Base-by-base conservation (phyloP, 148 eudicot species). In the Cornus suecica region DNA sequence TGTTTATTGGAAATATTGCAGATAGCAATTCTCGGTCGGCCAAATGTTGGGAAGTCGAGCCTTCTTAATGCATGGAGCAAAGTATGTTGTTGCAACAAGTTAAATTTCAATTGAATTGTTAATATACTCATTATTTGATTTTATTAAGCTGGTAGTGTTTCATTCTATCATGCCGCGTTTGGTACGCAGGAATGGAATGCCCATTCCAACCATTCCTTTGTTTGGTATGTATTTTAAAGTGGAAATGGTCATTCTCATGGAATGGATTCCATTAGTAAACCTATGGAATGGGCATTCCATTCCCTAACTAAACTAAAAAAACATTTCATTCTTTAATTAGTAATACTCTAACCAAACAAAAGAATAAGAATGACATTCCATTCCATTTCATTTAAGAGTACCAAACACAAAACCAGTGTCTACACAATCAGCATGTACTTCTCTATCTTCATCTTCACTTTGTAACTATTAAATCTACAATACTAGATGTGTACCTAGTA, bases 41-140 rank as follows among this genome's bases (percentile, higher is more conserved):
- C 99, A 56, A 95, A 95, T 85, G 99, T 95, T 73, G 97, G 99
- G 78, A 95, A 95, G 81, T 95, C 99, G 23, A 95, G 99, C 87
- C 94, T 95, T 65, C 93, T 95, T 15, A 95, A 95, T 85, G 90
- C 97, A 63, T 95, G 99, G 99, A 92, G 99, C 86, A 92, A 90
- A 88, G 99, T 95, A 92, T 71, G 88, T 75, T 77, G 69, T 22
- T 1, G 20, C 56, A 26, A 41, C 31, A 65, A 82, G 13, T 71
- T 72, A 20, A 58, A 64, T 76, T 71, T 64, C 5, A 62, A 25
- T 30, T 61, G 25, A 42, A 20, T 69, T 67, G 2, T 26, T 22
- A 24, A 24, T 61, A 27, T 34, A 60, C 75, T 71, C 41, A 27
- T 65, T 1, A 61, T 56, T 60, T 26, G 68, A 65, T 68, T 16